Evolutionary conservation across 2,329 filamentous ascomycete genomes (phyloP), one percentile per base, ranked within the genome.

Genomic region (Teratosphaeria gauchensis): DNA sequence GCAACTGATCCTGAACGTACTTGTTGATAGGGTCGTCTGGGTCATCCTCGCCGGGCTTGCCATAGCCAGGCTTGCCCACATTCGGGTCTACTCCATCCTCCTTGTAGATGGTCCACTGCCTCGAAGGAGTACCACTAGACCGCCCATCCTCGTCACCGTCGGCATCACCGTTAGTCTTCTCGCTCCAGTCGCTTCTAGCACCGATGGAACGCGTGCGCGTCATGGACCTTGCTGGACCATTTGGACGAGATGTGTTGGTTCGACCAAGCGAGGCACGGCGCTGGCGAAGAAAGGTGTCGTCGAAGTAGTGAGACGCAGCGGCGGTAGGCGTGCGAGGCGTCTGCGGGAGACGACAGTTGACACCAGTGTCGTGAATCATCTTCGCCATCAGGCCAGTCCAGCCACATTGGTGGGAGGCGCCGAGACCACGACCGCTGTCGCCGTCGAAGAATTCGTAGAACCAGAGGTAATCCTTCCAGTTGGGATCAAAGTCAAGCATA

Each of bases 381-480:
- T 95, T 92, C 30, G 92, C 92, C 72, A 97, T 91, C 65, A 97
- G 75, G 28, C 92, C 92, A 42, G 92, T 96, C 92, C 94, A 97
- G 55, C 92, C 92, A 70, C 90, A 96, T 74, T 97, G 94, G 74
- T 97, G 94, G 54, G 87, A 92, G 42, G 92, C 90, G 59, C 92
- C 92, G 1, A 97, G 82, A 16, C 94, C 92, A 65, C 91, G 87
- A 14, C 92, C 92, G 55, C 81, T 86, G 72, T 97, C 92, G 46
- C 91, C 92, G 70, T 97, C 92, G 71, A 97, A 97, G 80, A 95
- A 97, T 73, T 97, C 92, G 71, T 95, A 88, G 80, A 95, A 97
- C 89, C 90, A 96, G 67, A 97, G 79, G 69, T 92, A 84, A 68
- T 95, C 92, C 73, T 88, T 92, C 92, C 92, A 97, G 74, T 96